These are phyloP conservation scores for Cudoniella acicularis DNA, from an alignment of 495 filamentous ascomycete species.

Conservation along the genomic window DNA sequence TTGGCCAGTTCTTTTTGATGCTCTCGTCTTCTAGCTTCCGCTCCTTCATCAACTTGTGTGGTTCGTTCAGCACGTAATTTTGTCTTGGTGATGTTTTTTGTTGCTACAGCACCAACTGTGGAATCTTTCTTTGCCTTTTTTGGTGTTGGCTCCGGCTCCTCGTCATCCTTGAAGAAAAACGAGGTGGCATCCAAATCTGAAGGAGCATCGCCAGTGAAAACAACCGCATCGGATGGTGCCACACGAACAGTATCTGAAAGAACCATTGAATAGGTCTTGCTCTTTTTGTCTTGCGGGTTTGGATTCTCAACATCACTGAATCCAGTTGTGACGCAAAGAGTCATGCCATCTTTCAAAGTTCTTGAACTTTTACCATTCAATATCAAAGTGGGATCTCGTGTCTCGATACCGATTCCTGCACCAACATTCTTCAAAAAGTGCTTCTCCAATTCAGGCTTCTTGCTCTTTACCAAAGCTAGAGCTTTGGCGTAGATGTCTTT, in stretches of 20 bases:
- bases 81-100: slow-evolving; percentile 89
- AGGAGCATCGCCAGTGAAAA: slow-evolving; percentile 91
- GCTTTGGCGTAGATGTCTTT: slow-evolving; percentile 95
- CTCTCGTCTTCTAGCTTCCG: slow-evolving; percentile 79
- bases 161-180: slow-evolving; percentile 95
- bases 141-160: slow-evolving; percentile 60
- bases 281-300: slow-evolving; percentile 78
- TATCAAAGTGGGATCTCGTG: slow-evolving; percentile 72
- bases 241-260: slow-evolving; percentile 93
- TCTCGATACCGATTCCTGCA: slow-evolving; percentile 88
- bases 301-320: slow-evolving; percentile 84
- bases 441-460: slow-evolving; percentile 90
- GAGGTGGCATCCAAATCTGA: slow-evolving; percentile 87
- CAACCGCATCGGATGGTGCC: slow-evolving; percentile 65
- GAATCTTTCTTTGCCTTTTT: slow-evolving; percentile 79
- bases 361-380: slow-evolving; percentile 82
- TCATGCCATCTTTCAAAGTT: slow-evolving; percentile 92
- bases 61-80: slow-evolving; percentile 87
- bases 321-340: slow-evolving; percentile 80
- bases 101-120: slow-evolving; percentile 76
- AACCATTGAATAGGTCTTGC: slow-evolving; percentile 80
- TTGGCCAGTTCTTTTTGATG: slow-evolving; percentile 88
- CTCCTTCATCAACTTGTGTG: slow-evolving; percentile 81
- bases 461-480: slow-evolving; percentile 67
- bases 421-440: slow-evolving; percentile 90